A percentile compares a stretch with the other conserved stretches of the same genome.
Evolutionary conservation across 495 filamentous ascomycete genomes (phyloP).

Genomic region (Parathielavia hyrcaniae): DNA sequence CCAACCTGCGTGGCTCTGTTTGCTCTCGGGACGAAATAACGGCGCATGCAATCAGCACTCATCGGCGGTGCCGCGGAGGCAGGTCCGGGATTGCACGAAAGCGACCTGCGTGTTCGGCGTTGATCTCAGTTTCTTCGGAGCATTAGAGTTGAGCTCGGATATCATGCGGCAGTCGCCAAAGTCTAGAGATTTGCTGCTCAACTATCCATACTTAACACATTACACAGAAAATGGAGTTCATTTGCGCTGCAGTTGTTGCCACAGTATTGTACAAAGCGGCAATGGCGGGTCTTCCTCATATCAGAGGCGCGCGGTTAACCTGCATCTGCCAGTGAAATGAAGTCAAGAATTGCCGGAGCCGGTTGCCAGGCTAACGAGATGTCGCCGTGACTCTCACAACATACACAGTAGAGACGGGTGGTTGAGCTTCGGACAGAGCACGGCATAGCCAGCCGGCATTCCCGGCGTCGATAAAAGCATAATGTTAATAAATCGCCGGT

Average conservation of each 20-base stretch:
- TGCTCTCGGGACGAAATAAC: too few relatives aligned
- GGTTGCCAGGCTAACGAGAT: slow-evolving; percentile 1
- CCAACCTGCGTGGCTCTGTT: too few relatives aligned
- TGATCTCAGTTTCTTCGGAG: too few relatives aligned
- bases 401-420: neutral
- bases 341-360: slow-evolving; percentile 1
- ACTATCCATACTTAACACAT: too few relatives aligned
- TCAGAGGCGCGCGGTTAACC: slow-evolving; percentile 5
- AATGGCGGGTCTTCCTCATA: neutral
- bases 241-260: neutral
- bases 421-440: neutral
- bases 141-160: too few relatives aligned
- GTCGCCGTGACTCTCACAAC: neutral
- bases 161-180: too few relatives aligned
- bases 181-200: too few relatives aligned
- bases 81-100: too few relatives aligned
- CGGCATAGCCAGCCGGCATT: slow-evolving; percentile 5
- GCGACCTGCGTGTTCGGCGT: too few relatives aligned
- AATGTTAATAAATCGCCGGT: neutral
- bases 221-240: too few relatives aligned
- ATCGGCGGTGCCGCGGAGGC: too few relatives aligned
- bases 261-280: neutral
- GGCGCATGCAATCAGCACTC: too few relatives aligned
- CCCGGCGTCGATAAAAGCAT: slow-evolving; percentile 1
- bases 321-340: neutral